Base-by-base conservation (phyloP, 441 rosid genomes). In the Erodium moschatum region DNA sequence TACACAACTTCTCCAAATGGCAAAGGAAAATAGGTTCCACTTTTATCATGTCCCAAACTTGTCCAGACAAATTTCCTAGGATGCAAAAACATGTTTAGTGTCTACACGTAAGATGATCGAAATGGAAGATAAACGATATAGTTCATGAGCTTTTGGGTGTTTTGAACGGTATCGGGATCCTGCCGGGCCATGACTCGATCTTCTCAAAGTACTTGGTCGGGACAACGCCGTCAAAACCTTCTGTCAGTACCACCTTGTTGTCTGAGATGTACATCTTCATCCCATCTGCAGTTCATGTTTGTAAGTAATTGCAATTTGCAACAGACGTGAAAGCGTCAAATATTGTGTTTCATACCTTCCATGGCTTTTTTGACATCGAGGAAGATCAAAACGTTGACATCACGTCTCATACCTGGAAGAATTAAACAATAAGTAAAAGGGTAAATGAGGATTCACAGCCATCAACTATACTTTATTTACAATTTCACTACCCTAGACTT, bases 201-300 rank as follows among this genome's bases (percentile, higher is more conserved):
- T 84, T 87, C 66, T 86, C 84, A 2, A 92, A 83, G 79, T 81
- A 92, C 61, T 82, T 76, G 3, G 75, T 83, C 3, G 92, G 94
- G 35, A 92, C 90, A 1, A 81, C 83, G 65, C 98, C 98, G 67
- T 87, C 82, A 62, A 89, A 81, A 56, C 98, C 97, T 79, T 92
- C 96, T 0, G 91, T 90, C 76, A 90, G 69, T 46, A 90, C 81
- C 82, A 92, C 98, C 76, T 72, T 79, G 74, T 92, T 92, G 72
- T 92, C 97, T 2, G 98, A 89, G 54, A 92, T 75, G 81, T 89
- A 92, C 33, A 92, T 76, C 72, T 87, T 83, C 85, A 90, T 85
- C 66, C 97, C 97, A 33, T 85, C 98, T 89, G 76, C 62, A 69
- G 31, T 33, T 54, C 27, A 24, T 24, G 27, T 24, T 24, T 24